Base-by-base conservation (phyloP, 441 rosid genomes). In the Daphne laureola region DNA sequence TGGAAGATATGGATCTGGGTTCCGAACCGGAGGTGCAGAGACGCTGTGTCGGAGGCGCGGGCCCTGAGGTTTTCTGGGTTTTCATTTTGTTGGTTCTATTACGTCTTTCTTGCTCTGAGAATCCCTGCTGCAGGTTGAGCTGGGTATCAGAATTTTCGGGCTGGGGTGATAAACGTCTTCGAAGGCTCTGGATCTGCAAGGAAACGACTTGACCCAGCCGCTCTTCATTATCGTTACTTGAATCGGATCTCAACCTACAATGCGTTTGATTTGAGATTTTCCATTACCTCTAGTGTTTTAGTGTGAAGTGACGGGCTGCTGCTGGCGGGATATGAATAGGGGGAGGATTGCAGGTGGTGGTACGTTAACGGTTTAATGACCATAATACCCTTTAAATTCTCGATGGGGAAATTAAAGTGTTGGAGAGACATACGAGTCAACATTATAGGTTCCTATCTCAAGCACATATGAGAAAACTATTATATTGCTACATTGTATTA, bases 181-280 rank as follows among this genome's bases (percentile, higher is more conserved):
- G 48, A 68, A 78, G 1, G 98, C 96, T 62, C 78, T 83, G 21
- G 98, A 88, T 69, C 80, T 88, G 76, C 98, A 86, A 55, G 86
- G 94, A 43, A 88, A 54, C 0, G 96, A 86, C 64, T 86, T 92
- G 25, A 88, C 82, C 98, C 98, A 92, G 35, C 83, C 78, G 65
- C 77, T 67, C 25, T 95, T 93, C 98, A 88, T 87, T 12, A 16
- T 57, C 16, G n/a, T n/a, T n/a, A n/a, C n/a, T n/a, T 27, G 58
- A 46, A 52, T 51, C 52, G 47, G 23, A 14, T 15, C 23, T 55
- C 62, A 52, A n/a, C 46, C 62, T 48, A 17, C 14, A 14, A 16
- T 6, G 21, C 13, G 15, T n/a, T n/a, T n/a, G n/a, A n/a, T n/a
- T n/a, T n/a, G n/a, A n/a, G n/a, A n/a, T n/a, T n/a, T n/a, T n/a